Base-by-base conservation (phyloP, 371 early-diverging fungal genomes). In the Neoconidiobolus thromboides region DNA sequence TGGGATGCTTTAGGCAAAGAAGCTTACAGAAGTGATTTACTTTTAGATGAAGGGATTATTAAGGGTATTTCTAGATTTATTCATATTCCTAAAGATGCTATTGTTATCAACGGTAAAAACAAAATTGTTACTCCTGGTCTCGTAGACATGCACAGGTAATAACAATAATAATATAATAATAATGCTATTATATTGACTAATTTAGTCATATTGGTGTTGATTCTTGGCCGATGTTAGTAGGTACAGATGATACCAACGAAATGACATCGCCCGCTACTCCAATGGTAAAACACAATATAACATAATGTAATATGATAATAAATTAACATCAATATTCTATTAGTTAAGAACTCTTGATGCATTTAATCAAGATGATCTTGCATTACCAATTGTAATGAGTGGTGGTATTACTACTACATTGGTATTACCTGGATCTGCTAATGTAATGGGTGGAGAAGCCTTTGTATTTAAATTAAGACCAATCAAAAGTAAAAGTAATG, bases 371-470 rank as follows among this genome's bases (percentile, higher is more conserved):
- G 73, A 73, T 43, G 87, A 87, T 64, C 63, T 60, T 12, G 87
- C 79, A 0, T 68, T 87, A 56, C 71, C 73, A n/a, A 72, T 82
- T 44, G 76, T 86, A 26, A 65, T 80, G 1, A 79, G 84, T 37
- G 90, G 90, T 53, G 90, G 90, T 48, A 76, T 89, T 50, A 87
- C 90, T 0, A 83, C 88, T 0, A 70, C 79, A 0, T 67, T 89
- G 26, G 75, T 85, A 49, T 68, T 89, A 0, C 90, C 90, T 37
- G 90, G 90, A 2, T 82, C 82, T 42, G 82, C 77, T 12, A 85
- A 84, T 64, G 48, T 83, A 40, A 86, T 87, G 79, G 90, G 87
- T 46, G 88, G 90, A 54, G 86, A 86, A 65, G 88, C 85, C 5
- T 77, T 75, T 63, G 75, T 78, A 0, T 67, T 85, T 65, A 85